Percentiles rank a stretch among this genome's conserved stretches.
phyloP scores from a whole-genome alignment of 2,329 filamentous ascomycete species.

The Epichloe typhina region DNA sequence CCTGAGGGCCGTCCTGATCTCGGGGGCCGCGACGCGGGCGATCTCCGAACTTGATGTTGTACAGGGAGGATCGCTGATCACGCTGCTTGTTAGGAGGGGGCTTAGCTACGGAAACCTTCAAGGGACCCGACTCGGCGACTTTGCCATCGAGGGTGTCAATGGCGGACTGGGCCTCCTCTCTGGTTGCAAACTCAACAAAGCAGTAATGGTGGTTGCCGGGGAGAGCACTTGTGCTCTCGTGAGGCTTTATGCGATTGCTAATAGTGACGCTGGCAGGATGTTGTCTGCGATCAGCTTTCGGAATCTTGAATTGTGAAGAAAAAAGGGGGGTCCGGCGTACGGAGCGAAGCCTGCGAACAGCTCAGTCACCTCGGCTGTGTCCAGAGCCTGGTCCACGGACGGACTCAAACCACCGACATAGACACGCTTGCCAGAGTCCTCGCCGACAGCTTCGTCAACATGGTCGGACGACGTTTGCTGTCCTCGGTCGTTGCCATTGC shows the following conservation, averaged over 20 bases:
- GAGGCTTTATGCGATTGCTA: constrained; percentile 44
- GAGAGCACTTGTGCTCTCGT: constrained; percentile 36
- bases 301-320: no score
- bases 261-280: constrained; percentile 16
- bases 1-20: constrained; percentile 1
- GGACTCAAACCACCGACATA: constrained; percentile 37
- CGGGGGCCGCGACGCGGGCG: background rate
- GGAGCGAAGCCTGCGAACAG: constrained; percentile 32
- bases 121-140: constrained; percentile 10
- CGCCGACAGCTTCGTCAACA: background rate
- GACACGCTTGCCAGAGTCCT: constrained; percentile 21
- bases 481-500: background rate
- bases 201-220: constrained; percentile 48
- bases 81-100: constrained; percentile 1
- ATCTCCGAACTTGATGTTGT: background rate
- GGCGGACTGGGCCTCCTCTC: constrained; percentile 39
- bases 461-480: background rate
- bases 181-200: constrained; percentile 48
- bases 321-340: constrained; percentile 11
- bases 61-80: background rate
- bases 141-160: constrained; percentile 19
- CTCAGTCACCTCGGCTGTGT: constrained; percentile 30
- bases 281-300: background rate
- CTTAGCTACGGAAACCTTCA: constrained; percentile 9
- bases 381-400: constrained; percentile 34